These are phyloP conservation scores for Aspergillus steynii DNA, from an alignment of 495 filamentous ascomycete genomes.

Conservation along the genomic window DNA sequence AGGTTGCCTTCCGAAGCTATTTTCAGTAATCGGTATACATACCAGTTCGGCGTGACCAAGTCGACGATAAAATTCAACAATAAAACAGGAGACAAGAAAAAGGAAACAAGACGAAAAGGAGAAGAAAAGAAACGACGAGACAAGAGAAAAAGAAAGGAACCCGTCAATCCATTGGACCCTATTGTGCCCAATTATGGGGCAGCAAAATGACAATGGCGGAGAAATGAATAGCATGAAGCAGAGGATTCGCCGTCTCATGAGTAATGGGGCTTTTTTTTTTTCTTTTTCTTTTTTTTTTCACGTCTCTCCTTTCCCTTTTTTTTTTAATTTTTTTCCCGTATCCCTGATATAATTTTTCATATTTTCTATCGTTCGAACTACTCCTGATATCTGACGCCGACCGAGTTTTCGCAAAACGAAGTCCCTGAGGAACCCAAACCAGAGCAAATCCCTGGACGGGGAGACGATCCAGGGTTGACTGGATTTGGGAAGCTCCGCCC, in stretches of 20 bases:
- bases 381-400: neutral
- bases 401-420: neutral
- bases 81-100: neutral
- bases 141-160: neutral
- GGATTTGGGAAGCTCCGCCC: constrained; percentile 5
- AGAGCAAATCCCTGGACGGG: neutral
- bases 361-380: too few relatives aligned
- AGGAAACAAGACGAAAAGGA: neutral
- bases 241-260: neutral
- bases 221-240: neutral
- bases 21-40: neutral
- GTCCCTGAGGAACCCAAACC: neutral
- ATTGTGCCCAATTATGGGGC: neutral
- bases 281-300: neutral
- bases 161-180: neutral
- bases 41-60: neutral
- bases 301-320: neutral
- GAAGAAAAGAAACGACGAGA: neutral
- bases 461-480: neutral
- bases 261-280: neutral
- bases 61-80: neutral
- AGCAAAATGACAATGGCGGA: neutral
- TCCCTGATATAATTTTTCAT: neutral
- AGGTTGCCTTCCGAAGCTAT: constrained; percentile 1
- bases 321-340: neutral